Percentiles rank a stretch among this genome's conserved stretches.
Conservation (phyloP, 2,329 filamentous ascomycete genomes). For the Nemania sp. region DNA sequence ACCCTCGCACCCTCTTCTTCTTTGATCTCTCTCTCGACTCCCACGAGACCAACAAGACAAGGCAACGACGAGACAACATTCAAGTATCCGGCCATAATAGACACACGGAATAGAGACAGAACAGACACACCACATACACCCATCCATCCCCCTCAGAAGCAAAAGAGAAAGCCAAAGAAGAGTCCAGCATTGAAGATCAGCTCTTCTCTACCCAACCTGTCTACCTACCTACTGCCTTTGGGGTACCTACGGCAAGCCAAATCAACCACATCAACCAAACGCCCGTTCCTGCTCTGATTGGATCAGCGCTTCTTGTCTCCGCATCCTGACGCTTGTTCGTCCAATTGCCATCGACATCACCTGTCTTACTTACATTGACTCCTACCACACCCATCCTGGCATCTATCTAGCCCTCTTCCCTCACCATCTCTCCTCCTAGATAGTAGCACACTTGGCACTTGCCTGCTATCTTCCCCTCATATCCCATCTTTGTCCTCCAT, state of each 20-base stretch:
- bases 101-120: not conserved
- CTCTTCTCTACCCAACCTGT: constrained; percentile 9
- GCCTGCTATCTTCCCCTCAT: constrained; percentile 27
- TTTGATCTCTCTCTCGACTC: constrained; percentile 4
- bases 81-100: not conserved
- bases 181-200: too few relatives aligned
- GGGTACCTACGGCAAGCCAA: not conserved
- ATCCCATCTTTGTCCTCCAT: constrained; percentile 25
- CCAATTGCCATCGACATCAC: constrained; percentile 25
- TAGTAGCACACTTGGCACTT: not conserved
- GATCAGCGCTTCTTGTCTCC: constrained; percentile 22
- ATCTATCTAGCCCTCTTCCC: not conserved
- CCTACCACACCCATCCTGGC: constrained; percentile 11
- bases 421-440: not conserved
- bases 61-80: not conserved
- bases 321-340: constrained; percentile 6
- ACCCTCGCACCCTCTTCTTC: constrained; percentile 11
- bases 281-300: constrained; percentile 9
- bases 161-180: too few relatives aligned
- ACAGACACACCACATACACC: not conserved
- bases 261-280: not conserved
- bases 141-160: too few relatives aligned
- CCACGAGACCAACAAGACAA: not conserved
- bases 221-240: too few relatives aligned
- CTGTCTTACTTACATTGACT: constrained; percentile 14